Evolutionary conservation across 495 filamentous ascomycete species (phyloP).

Genomic region (Lepraria neglecta): DNA sequence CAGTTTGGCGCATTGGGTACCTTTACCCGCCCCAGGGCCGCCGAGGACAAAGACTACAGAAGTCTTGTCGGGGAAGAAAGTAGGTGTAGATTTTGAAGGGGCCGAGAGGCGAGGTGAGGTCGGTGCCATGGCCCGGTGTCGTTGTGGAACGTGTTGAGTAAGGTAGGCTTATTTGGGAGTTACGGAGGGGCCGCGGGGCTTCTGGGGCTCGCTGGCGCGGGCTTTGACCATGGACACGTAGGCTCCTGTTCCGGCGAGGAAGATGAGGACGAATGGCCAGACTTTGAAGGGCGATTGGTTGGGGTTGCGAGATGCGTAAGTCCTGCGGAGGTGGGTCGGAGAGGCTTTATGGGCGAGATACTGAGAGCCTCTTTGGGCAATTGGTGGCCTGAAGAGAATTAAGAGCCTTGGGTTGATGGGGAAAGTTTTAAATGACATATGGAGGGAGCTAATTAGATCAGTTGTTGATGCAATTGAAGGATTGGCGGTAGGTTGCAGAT

Average conservation of each 20-base stretch:
- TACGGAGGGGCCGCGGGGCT: constrained; percentile 26
- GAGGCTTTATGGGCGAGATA: not conserved
- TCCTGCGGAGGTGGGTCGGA: not conserved
- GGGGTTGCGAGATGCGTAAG: constrained; percentile 15
- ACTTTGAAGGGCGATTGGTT: constrained; percentile 50
- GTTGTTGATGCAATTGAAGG: not conserved
- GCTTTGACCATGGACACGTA: constrained; percentile 59
- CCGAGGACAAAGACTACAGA: constrained; percentile 70
- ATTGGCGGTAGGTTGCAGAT: not conserved
- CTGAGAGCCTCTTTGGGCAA: not conserved
- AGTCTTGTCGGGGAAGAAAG: constrained; percentile 72
- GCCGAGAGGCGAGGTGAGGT: constrained; percentile 42
- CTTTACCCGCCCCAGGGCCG: constrained; percentile 52
- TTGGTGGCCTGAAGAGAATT: not conserved
- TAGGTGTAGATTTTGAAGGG: constrained; percentile 52
- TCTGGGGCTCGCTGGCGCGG: constrained; percentile 41
- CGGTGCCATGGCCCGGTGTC: constrained; percentile 35
- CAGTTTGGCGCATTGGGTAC: constrained; percentile 77
- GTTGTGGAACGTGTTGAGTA: not conserved
- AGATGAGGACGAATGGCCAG: constrained; percentile 58
- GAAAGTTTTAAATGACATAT: constrained; percentile 1
- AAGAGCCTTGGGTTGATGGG: not conserved
- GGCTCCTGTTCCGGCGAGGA: constrained; percentile 50
- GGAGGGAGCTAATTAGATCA: not conserved
- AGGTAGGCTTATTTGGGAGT: constrained; percentile 23